Evolutionary conservation across 1,284 basidiomycete species (phyloP).

Genomic region (Vanrija pseudolonga): DNA sequence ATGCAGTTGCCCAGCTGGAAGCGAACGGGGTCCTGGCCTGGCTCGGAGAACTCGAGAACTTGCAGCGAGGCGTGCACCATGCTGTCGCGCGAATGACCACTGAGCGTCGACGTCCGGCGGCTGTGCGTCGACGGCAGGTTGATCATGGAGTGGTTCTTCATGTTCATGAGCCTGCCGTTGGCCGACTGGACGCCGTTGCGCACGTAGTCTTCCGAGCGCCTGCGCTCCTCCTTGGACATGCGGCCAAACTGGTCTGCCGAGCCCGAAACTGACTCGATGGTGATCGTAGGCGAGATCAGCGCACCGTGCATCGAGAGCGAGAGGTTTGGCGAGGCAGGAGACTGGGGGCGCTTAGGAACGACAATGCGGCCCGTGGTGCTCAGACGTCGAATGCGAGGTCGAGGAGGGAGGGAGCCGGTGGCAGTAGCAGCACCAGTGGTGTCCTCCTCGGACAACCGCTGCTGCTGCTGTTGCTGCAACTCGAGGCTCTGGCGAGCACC

Average conservation of each 20-base stretch:
- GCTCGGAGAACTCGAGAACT: constrained; percentile 73
- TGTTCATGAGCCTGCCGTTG: constrained; percentile 16
- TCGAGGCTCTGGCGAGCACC: constrained; percentile 20
- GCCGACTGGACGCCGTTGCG: background rate
- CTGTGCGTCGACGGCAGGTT: constrained; percentile 21
- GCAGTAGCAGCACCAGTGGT: constrained; percentile 3
- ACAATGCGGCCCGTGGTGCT: constrained; percentile 34
- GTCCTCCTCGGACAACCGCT: constrained; percentile 25
- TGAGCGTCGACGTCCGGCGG: constrained; percentile 19
- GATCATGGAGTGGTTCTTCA: constrained; percentile 35
- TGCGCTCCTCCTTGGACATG: constrained; percentile 19
- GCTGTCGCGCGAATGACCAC: constrained; percentile 22
- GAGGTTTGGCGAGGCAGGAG: constrained; percentile 19
- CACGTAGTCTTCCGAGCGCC: constrained; percentile 31
- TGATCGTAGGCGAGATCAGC: background rate
- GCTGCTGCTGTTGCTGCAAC: constrained; percentile 11
- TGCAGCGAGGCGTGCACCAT: constrained; percentile 60
- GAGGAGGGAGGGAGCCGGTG: constrained; percentile 12
- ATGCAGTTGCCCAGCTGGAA: constrained; percentile 96
- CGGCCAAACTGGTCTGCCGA: background rate
- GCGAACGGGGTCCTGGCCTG: constrained; percentile 71
- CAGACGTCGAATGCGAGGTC: constrained; percentile 13
- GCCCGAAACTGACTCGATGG: background rate
- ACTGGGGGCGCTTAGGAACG: constrained; percentile 33
- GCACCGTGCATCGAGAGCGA: background rate